Conservation (phyloP, 2,329 filamentous ascomycete species). For the Exophiala calicioides region DNA sequence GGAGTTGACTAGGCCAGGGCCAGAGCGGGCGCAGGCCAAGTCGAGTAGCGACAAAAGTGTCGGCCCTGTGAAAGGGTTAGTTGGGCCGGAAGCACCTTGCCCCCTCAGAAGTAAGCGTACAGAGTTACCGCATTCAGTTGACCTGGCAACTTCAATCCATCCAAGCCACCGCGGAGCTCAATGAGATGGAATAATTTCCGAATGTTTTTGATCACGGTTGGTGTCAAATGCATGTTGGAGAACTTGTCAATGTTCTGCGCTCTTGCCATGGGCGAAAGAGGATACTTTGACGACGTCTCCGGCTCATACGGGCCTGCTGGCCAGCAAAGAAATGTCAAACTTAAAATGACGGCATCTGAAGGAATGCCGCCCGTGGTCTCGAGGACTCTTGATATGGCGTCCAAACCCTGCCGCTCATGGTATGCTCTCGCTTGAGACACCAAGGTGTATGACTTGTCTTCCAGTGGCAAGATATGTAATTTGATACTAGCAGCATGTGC, state of each 20-base stretch:
- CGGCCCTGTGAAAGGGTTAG: constrained; percentile 3
- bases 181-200: not conserved
- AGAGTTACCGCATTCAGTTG: not conserved
- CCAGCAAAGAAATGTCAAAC: too few species aligned
- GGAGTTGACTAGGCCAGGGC: constrained; percentile 4
- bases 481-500: not conserved
- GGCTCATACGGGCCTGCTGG: not conserved
- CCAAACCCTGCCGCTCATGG: constrained; percentile 6
- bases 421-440: constrained; percentile 8
- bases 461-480: constrained; percentile 1
- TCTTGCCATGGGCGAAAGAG: constrained; percentile 4
- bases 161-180: constrained; percentile 5
- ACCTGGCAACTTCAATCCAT: not conserved
- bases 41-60: constrained; percentile 5
- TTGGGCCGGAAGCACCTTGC: not conserved
- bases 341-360: too few species aligned
- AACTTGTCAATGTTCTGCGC: constrained; percentile 6
- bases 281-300: constrained; percentile 5
- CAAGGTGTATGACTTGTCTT: not conserved
- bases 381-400: not conserved
- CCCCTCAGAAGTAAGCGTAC: not conserved
- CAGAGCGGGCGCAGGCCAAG: constrained; percentile 15
- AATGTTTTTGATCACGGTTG: constrained; percentile 4
- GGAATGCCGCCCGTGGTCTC: too few species aligned
- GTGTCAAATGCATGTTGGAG: constrained; percentile 5